Conservation (phyloP, 345 rosid species). For the Fremontodendron californicum region DNA sequence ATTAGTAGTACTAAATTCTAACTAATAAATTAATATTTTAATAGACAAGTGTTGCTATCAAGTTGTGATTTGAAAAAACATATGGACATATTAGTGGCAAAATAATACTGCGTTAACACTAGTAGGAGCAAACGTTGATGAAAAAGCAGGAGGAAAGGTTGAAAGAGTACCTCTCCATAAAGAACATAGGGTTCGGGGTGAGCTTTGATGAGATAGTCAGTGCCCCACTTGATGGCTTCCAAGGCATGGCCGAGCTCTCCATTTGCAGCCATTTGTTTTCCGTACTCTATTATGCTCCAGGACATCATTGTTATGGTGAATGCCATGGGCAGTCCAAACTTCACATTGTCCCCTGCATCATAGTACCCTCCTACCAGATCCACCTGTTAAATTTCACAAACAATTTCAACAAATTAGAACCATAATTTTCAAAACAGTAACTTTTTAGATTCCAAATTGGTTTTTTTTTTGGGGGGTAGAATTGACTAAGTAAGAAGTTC, state of each 20-base stretch:
- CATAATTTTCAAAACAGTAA: neutral
- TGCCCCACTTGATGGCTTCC: slow-evolving; percentile 95
- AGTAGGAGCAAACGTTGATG: neutral
- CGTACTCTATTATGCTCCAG: slow-evolving; percentile 93
- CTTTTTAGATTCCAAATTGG: neutral
- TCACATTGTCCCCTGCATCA: slow-evolving; percentile 99
- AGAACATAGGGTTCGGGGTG: slow-evolving; percentile 91
- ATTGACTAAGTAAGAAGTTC: neutral
- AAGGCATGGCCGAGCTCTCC: slow-evolving; percentile 88
- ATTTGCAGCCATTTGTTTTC: slow-evolving; percentile 59
- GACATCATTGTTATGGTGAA: slow-evolving; percentile 98
- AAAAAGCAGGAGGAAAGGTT: neutral
- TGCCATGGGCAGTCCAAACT: slow-evolving; percentile 98
- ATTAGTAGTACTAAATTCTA: neutral
- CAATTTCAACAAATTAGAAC: neutral
- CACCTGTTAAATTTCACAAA: slow-evolving; percentile 43
- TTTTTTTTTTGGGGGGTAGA: neutral
- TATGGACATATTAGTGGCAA: neutral
- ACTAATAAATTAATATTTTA: neutral
- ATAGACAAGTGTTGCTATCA: neutral
- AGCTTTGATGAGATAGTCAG: slow-evolving; percentile 94
- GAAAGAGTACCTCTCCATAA: slow-evolving; percentile 72
- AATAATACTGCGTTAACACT: neutral
- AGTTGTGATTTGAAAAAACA: neutral
- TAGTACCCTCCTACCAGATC: slow-evolving; percentile 98